Evolutionary conservation across 139 green algal species (phyloP).

Genomic region (Micractinium conductrix): DNA sequence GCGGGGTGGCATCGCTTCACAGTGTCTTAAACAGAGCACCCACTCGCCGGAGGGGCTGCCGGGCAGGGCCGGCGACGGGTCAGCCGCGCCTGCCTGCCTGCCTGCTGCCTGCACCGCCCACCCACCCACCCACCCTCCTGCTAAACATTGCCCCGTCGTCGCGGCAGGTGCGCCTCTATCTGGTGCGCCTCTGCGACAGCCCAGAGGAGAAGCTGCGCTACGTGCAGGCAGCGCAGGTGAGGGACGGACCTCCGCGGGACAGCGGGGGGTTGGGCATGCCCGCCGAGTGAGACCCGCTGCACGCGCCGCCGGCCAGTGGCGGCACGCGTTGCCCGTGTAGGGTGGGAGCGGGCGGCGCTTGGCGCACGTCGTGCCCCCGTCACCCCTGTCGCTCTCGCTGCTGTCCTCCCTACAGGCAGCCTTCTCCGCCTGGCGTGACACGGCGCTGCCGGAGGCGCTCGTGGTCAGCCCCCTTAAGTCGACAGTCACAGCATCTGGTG

Average conservation of each 20-base stretch:
- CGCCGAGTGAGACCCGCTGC: neutral
- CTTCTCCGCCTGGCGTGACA: constrained; percentile 15
- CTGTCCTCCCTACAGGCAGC: constrained; percentile 5
- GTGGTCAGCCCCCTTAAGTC: constrained; percentile 17
- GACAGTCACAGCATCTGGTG: constrained; percentile 24
- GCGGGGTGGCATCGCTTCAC: neutral
- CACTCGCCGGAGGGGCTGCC: neutral
- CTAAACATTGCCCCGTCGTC: neutral
- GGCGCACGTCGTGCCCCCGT: no score
- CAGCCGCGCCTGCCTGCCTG: no score
- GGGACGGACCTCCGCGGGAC: neutral
- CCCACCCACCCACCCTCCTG: no score
- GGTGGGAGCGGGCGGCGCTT: no score
- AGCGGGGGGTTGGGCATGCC: neutral
- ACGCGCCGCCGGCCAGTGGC: no score
- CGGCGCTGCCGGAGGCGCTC: neutral
- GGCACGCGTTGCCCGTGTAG: neutral
- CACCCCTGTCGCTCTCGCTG: no score
- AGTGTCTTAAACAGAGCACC: neutral
- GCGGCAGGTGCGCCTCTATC: constrained; percentile 20
- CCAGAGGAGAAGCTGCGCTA: constrained; percentile 34
- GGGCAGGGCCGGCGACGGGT: no score
- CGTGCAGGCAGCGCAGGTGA: neutral
- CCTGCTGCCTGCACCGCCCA: no score
- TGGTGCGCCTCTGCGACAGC: constrained; percentile 20